Evolutionary conservation across 1,139 yeast species (phyloP).

Genomic region (Suhomyces panamericanus): DNA sequence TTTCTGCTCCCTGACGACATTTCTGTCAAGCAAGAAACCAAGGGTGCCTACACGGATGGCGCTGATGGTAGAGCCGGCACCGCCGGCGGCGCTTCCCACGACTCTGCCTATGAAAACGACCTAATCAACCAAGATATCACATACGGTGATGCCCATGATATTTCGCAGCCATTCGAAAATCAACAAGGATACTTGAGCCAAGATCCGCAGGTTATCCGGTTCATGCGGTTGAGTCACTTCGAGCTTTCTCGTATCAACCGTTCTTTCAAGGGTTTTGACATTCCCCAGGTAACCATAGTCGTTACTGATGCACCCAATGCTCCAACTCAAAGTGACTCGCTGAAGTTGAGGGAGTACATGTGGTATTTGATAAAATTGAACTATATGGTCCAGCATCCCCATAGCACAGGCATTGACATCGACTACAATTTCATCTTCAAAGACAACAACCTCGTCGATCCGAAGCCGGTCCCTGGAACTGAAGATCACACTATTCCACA

Average conservation of each 20-base stretch:
- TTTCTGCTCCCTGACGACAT: background rate
- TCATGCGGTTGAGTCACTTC: constrained; percentile 23
- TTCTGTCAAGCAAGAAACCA: constrained; percentile 2
- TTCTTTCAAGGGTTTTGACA: constrained; percentile 28
- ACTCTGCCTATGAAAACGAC: background rate
- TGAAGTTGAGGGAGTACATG: constrained; percentile 30
- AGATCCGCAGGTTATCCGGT: constrained; percentile 1
- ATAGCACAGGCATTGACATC: constrained; percentile 14
- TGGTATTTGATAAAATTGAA: constrained; percentile 37
- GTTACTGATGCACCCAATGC: background rate
- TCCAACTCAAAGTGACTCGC: constrained; percentile 23
- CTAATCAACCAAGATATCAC: constrained; percentile 20
- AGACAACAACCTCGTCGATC: constrained; percentile 12
- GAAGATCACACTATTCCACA: too few species aligned
- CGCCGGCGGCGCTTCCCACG: background rate
- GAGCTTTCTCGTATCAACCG: constrained; percentile 30
- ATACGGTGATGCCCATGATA: constrained; percentile 9
- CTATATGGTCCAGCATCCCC: constrained; percentile 23
- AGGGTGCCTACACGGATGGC: background rate
- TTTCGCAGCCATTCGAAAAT: constrained; percentile 1
- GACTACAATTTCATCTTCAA: constrained; percentile 19
- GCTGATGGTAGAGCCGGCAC: background rate
- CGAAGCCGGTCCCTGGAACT: constrained; percentile 1
- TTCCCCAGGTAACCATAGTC: constrained; percentile 18
- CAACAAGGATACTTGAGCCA: background rate